These are phyloP conservation scores for Periconia digitata DNA, from an alignment of 2,329 filamentous ascomycete species.

Conservation along the genomic window DNA sequence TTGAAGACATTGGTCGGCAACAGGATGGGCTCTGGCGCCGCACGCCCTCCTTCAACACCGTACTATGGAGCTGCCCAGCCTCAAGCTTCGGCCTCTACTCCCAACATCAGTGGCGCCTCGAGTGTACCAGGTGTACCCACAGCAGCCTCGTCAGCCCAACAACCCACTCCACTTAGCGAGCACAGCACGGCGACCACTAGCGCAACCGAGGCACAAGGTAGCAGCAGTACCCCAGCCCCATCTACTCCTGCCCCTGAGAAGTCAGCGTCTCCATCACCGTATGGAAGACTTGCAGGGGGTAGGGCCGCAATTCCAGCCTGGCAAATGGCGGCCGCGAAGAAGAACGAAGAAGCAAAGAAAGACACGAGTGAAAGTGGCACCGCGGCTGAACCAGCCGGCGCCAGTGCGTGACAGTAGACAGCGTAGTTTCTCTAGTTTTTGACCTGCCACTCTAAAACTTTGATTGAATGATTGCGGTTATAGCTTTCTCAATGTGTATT, in stretches of 20 bases:
- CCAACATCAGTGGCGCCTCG: slow-evolving; percentile 31
- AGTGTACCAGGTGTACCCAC: slow-evolving; percentile 20
- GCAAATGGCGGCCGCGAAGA: slow-evolving; percentile 55
- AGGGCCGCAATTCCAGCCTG: slow-evolving; percentile 54
- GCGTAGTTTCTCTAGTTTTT: not conserved
- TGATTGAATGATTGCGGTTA: not conserved
- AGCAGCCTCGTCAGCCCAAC: not conserved
- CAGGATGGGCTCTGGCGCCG: slow-evolving; percentile 49
- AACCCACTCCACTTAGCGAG: slow-evolving; percentile 17
- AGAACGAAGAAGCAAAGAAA: slow-evolving; percentile 48
- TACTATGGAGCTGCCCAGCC: slow-evolving; percentile 28
- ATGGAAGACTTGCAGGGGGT: slow-evolving; percentile 34
- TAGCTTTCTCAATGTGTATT: not conserved
- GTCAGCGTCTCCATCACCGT: slow-evolving; percentile 28
- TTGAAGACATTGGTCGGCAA: slow-evolving; percentile 82
- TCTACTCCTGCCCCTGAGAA: slow-evolving; percentile 33
- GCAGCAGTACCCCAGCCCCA: slow-evolving; percentile 15
- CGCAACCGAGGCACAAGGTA: slow-evolving; percentile 22
- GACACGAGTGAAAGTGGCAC: slow-evolving; percentile 44
- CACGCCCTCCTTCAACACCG: slow-evolving; percentile 21
- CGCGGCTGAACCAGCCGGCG: slow-evolving; percentile 31
- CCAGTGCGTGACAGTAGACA: slow-evolving; percentile 25
- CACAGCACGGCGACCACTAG: slow-evolving; percentile 19
- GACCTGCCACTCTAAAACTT: not conserved
- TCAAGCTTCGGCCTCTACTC: slow-evolving; percentile 21